Evolutionary conservation across 2,329 filamentous ascomycete species (phyloP), one percentile per base, ranked within the genome.

Genomic region (Fusarium sp.): DNA sequence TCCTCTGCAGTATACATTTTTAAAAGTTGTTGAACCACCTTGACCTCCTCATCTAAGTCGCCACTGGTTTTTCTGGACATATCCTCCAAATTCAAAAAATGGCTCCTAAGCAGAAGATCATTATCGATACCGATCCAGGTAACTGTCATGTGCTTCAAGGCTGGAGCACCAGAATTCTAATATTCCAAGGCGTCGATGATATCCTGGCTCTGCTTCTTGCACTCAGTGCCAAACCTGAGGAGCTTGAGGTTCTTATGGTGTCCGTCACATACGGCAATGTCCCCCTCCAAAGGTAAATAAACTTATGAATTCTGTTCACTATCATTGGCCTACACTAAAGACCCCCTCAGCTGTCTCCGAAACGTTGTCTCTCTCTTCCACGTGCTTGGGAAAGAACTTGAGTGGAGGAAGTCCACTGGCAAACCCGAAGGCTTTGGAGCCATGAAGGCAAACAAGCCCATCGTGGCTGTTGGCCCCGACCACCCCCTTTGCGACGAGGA

Each of bases 191-290:
- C 71, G 92, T 96, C 75, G 96, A 99, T 83, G 96, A 99, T 87
- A 87, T 96, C 60, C 86, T 98, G 69, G 95, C 94, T 49, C 88
- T 98, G 81, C 87, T 99, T 38, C 87, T 98, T 56, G 95, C 96
- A 8, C 89, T 98, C 67, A 92, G 94, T 59, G 91, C 94, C 38
- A 90, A 89, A 29, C 88, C 92, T 0, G 93, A 97, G 75, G 95
- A 98, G 79, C 86, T 98, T 27, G 94, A 98, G 80, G 86, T 98
- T 39, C 82, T 93, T 51, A 88, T 98, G 81, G 87, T 99, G 63
- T 97, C 94, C 3, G 88, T 98, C 67, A 97, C 95, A 2, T 98
- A 96, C 81, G 96, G 96, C 63, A 99, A 99, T 79, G 93, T 98
- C 27, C 91, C 95, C 74, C 90, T 97, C 21, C 87, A 94, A 70